These are phyloP conservation scores for Senna siamea DNA, from an alignment of 306 rosid genomes.

Conservation along the genomic window DNA sequence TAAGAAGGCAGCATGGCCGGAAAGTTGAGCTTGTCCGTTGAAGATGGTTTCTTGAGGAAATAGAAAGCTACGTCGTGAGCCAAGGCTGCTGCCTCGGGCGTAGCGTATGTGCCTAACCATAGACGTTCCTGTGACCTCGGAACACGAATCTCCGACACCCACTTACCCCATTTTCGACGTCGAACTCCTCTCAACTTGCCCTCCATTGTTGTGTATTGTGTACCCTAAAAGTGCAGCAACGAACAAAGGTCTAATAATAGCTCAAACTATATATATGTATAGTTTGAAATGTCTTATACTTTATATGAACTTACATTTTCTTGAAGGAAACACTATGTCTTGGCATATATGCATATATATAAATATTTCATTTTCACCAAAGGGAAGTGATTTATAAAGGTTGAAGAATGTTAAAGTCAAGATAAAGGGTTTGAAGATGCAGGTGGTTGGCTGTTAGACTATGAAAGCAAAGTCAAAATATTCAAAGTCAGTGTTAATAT, in stretches of 20 bases:
- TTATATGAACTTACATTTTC: too few relatives aligned
- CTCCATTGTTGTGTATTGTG: too few relatives aligned
- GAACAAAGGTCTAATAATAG: too few relatives aligned
- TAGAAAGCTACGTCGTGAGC: constrained; percentile 62
- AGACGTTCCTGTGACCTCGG: constrained; percentile 50
- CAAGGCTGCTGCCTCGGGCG: constrained; percentile 58
- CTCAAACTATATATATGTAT: too few relatives aligned
- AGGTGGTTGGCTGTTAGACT: too few relatives aligned
- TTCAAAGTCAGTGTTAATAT: not conserved
- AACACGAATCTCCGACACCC: constrained; percentile 69
- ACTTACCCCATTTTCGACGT: constrained; percentile 66
- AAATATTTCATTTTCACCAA: too few relatives aligned
- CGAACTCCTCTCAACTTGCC: constrained; percentile 60
- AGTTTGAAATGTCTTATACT: too few relatives aligned
- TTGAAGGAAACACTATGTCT: too few relatives aligned
- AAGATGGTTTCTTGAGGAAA: constrained; percentile 46
- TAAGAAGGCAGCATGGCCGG: constrained; percentile 40
- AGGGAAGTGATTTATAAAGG: not conserved
- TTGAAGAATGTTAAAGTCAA: not conserved
- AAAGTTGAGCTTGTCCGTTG: constrained; percentile 53
- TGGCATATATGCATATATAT: too few relatives aligned
- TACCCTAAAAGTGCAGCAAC: too few relatives aligned
- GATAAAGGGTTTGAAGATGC: too few relatives aligned
- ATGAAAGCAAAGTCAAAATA: not conserved
- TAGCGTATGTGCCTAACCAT: constrained; percentile 61